Percentiles rank a stretch among this genome's conserved stretches.
phyloP scores from a whole-genome alignment of 257 asterid species.

The Solanum chilense region DNA sequence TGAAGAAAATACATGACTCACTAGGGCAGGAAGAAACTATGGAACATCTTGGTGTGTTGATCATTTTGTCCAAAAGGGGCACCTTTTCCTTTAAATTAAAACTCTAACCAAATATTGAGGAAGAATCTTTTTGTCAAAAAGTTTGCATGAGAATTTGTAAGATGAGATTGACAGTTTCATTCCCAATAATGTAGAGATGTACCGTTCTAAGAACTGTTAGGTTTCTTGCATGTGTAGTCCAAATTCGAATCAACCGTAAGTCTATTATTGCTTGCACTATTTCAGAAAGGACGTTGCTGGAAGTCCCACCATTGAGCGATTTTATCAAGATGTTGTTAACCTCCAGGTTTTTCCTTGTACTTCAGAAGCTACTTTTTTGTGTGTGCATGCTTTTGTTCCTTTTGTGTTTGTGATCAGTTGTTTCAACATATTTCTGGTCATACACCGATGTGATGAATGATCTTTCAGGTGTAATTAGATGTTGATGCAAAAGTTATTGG shows the following conservation, averaged over 20 bases:
- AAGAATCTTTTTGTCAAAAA: neutral
- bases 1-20: neutral
- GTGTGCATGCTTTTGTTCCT: neutral
- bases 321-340: constrained; percentile 65
- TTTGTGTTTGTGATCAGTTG: neutral
- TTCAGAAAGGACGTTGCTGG: constrained; percentile 82
- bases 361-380: constrained; percentile 5
- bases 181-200: neutral
- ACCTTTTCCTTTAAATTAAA: neutral
- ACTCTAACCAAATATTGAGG: neutral
- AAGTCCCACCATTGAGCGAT: constrained; percentile 40
- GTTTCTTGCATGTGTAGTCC: neutral
- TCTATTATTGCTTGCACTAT: neutral
- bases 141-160: neutral
- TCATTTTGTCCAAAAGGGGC: neutral
- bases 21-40: neutral
- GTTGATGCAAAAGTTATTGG: neutral
- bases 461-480: neutral
- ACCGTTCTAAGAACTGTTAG: neutral
- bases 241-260: neutral
- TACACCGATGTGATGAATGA: neutral
- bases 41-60: neutral
- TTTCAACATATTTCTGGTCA: neutral
- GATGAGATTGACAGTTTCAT: neutral
- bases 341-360: constrained; percentile 53